Evolutionary conservation across 2,329 filamentous ascomycete species (phyloP), one percentile per base, ranked within the genome.

Genomic region (Phyllachora maydis): DNA sequence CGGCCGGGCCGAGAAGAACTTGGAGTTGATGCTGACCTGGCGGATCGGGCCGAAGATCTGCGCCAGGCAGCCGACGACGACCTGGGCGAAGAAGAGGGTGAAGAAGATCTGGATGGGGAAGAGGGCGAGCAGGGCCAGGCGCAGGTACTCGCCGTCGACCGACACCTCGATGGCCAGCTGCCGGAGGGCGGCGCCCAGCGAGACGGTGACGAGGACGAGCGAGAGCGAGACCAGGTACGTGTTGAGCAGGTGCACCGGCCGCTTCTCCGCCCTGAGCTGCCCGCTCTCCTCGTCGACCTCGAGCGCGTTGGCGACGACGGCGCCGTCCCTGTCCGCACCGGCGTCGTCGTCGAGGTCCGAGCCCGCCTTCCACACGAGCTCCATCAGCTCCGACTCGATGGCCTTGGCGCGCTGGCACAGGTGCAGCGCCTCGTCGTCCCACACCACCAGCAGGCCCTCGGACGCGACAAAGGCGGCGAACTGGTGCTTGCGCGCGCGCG

Each of bases 81-180:
- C 75, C 44, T 82, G 74, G 12, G 59, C 69, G 41, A 85, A 82
- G 53, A 85, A 79, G 36, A 83, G 58, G 3, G 75, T 78, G 50
- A 83, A 81, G 55, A 82, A 81, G 28, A 81, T 56, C 41, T 81
- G 73, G 16, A 82, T 50, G 0, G 76, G 76, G 11, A 65, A 65
- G 18, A 82, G 49, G 3, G 56, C 55, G 8, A 79, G 39, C 29
- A 83, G 64, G 2, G 59, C 68, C 14, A 81, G 47, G 1, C 75
- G 69, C 11, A 52, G 45, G 37, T 62, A 78, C 30, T 48, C 57
- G 18, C 55, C 47, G 38, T 82, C 75, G 18, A 76, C 62, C 2
- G 59, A 58, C 8, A 70, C 56, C 42, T 81, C 68, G 27, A 75
- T 65, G 16, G 69, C 69, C 25, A 83, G 52, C 41, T 73, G 59